Percentiles rank a stretch among this genome's conserved stretches.
phyloP scores from a whole-genome alignment of 2,329 filamentous ascomycete species.

The Colletotrichum abscissum region DNA sequence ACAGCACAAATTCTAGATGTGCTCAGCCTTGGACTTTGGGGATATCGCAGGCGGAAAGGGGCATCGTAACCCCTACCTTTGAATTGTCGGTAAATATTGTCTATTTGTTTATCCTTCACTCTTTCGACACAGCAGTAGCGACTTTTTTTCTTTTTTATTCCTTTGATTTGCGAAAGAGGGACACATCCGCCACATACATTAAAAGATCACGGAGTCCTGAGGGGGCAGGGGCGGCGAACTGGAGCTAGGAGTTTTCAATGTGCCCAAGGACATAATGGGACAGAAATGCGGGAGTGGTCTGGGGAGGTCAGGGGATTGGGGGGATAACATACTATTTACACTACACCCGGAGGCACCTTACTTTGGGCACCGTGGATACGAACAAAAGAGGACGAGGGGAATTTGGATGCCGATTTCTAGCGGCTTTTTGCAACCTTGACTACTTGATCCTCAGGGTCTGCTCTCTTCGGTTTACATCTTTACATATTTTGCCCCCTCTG shows the following conservation, averaged over 20 bases:
- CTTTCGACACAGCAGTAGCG: background rate
- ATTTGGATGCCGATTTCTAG: background rate
- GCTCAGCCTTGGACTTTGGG: background rate
- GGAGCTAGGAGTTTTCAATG: constrained; percentile 30
- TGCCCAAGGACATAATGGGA: constrained; percentile 9
- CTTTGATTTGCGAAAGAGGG: background rate
- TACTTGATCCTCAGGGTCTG: background rate
- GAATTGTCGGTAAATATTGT: background rate
- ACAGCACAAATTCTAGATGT: background rate
- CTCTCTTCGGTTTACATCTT: background rate
- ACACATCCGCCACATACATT: background rate
- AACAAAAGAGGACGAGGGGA: background rate
- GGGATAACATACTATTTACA: background rate
- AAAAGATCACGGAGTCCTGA: background rate
- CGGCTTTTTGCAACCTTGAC: background rate
- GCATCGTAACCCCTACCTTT: background rate
- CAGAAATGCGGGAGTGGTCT: background rate
- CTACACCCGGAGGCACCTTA: background rate
- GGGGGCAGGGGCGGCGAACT: constrained; percentile 10
- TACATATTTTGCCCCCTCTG: background rate
- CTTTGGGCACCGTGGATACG: background rate
- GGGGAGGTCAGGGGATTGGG: background rate
- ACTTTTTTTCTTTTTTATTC: background rate
- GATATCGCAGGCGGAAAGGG: background rate
- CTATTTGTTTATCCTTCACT: background rate